Percentiles rank a stretch among this genome's conserved stretches.
Evolutionary conservation across 306 rosid genomes (phyloP).

Genomic region (Malus sieversii): DNA sequence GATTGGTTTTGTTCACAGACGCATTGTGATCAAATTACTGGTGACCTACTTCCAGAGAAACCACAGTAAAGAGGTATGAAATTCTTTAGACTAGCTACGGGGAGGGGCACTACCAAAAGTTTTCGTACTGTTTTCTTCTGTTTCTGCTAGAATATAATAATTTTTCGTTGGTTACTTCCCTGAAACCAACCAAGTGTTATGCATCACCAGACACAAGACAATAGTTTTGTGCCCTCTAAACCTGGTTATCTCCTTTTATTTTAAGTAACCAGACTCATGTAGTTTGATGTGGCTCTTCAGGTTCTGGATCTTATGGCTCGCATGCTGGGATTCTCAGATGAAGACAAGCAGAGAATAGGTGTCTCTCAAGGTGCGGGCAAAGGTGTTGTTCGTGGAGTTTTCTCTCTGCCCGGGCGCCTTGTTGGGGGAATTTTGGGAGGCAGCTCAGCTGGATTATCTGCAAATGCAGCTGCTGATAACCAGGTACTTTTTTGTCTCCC

Average conservation of each 20-base stretch:
- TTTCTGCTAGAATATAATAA: neutral
- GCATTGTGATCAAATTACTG: slow-evolving; percentile 87
- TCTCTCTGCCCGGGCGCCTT: slow-evolving; percentile 87
- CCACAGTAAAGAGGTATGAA: slow-evolving; percentile 89
- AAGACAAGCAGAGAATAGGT: slow-evolving; percentile 91
- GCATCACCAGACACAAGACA: neutral
- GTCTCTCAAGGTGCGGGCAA: slow-evolving; percentile 75
- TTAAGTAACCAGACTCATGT: slow-evolving; percentile 6
- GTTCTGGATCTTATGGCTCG: slow-evolving; percentile 97
- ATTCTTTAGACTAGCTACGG: slow-evolving; percentile 10
- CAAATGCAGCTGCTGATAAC: slow-evolving; percentile 53
- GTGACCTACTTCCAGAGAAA: slow-evolving; percentile 86
- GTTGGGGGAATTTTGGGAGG: slow-evolving; percentile 93
- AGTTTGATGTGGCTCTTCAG: slow-evolving; percentile 24
- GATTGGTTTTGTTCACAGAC: slow-evolving; percentile 56
- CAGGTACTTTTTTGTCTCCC: slow-evolving; percentile 40
- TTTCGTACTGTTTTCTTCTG: neutral
- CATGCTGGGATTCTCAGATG: slow-evolving; percentile 89
- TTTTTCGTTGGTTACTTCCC: neutral
- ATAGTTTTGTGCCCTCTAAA: neutral
- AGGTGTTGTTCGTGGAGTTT: slow-evolving; percentile 96
- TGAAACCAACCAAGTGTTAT: neutral
- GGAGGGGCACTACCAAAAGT: neutral
- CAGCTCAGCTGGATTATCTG: slow-evolving; percentile 43
- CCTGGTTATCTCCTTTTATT: neutral